Base-by-base conservation (phyloP, 495 filamentous ascomycete genomes). In the Tuber aestivum region DNA sequence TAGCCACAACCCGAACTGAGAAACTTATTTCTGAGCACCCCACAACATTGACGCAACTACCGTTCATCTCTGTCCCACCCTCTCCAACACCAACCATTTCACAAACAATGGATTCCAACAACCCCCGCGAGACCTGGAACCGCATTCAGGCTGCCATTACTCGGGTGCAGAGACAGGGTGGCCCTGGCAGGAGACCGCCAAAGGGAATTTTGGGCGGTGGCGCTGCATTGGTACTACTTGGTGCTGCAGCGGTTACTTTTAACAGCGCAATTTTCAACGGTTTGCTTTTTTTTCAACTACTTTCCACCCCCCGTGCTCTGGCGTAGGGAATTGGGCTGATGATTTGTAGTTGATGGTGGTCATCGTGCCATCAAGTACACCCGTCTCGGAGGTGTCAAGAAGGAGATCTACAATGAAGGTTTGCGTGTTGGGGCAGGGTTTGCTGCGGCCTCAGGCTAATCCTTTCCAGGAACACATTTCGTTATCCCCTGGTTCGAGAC, bases 291-390 rank as follows among this genome's bases (percentile, higher is more conserved):
- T 48, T 1, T 48, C 4, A 74, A 10, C 35, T 1, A 14, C n/a
- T 41, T 50, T 65, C 2, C 56, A 35, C 56, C 56, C 23, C 56
- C 35, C 14, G 20, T 65, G 12, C 3, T 35, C 56, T 35, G 10
- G 23, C 21, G 70, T 65, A 50, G 44, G 56, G 61, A 10, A 14
- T 75, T 69, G 61, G 35, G 42, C 74, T 82, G 65, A 77, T 75
- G 42, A 48, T 44, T 72, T 68, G 27, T 75, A 93, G 95, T 99
- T 78, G 95, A 99, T 83, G 95, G 95, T 91, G 95, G 95, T 87
- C 95, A 98, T 87, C 91, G 95, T 84, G 95, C 95, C 71, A 99
- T 99, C 87, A 99, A 99, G 84, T 99, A 99, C 87, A 94, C 92
- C 75, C 90, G 95, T 82, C 82, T 97, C 85, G 92, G 90, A 83